Evolutionary conservation across 1,139 yeast species (phyloP).

Genomic region (Saccharomyces hybrid): DNA sequence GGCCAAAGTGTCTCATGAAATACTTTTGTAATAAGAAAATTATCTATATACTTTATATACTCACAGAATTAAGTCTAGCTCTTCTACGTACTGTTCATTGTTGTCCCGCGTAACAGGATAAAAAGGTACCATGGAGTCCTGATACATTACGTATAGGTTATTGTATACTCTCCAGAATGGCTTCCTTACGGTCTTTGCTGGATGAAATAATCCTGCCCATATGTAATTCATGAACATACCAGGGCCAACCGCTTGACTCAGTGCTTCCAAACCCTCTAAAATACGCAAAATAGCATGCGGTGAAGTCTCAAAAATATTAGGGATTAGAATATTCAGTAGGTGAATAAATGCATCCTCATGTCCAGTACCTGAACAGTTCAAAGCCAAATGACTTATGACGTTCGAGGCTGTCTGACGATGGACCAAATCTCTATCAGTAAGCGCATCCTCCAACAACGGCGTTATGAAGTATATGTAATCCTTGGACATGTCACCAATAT

Average conservation of each 20-base stretch:
- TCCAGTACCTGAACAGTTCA: constrained; percentile 71
- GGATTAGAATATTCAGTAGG: constrained; percentile 64
- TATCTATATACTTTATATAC: constrained; percentile 2
- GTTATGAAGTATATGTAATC: constrained; percentile 79
- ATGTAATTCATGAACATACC: constrained; percentile 70
- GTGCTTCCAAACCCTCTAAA: constrained; percentile 70
- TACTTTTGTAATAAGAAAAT: background rate
- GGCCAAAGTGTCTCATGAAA: background rate
- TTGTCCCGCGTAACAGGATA: constrained; percentile 54
- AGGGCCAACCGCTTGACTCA: constrained; percentile 66
- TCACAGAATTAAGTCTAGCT: constrained; percentile 35
- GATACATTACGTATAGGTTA: constrained; percentile 61
- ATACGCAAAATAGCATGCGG: constrained; percentile 89
- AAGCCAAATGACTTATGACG: constrained; percentile 73
- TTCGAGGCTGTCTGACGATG: constrained; percentile 95
- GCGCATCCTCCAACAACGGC: constrained; percentile 81
- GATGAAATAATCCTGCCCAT: constrained; percentile 88
- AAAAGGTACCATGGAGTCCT: constrained; percentile 74
- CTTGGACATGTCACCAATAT: constrained; percentile 72
- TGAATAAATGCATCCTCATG: constrained; percentile 72
- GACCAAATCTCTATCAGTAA: constrained; percentile 84
- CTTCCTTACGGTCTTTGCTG: constrained; percentile 77
- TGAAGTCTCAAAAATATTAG: constrained; percentile 85
- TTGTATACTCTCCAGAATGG: constrained; percentile 87
- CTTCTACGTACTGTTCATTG: constrained; percentile 29